Percentiles rank a stretch among this genome's conserved stretches.
Evolutionary conservation across 139 green algal genomes (phyloP).

Genomic region (Chlamydomonas sp.): DNA sequence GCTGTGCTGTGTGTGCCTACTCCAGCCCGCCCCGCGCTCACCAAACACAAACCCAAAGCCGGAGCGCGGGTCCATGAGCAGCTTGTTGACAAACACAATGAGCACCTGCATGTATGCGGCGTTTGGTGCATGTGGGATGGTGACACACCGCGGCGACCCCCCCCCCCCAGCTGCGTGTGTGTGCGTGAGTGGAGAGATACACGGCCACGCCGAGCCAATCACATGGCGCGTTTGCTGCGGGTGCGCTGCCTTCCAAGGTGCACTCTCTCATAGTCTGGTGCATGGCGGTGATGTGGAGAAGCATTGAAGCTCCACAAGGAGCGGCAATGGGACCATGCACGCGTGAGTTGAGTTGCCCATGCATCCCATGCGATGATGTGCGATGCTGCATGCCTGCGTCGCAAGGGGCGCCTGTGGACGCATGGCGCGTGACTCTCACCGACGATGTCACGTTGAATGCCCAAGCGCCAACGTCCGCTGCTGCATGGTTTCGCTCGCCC

Average conservation of each 20-base stretch:
- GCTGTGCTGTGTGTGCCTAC: background rate
- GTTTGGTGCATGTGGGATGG: background rate
- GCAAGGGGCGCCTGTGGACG: background rate
- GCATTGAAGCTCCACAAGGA: background rate
- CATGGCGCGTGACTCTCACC: background rate
- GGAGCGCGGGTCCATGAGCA: slow-evolving; percentile 47
- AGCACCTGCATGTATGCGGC: slow-evolving; percentile 27
- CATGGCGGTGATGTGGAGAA: background rate
- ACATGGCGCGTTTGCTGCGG: background rate
- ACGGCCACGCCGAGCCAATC: too few relatives aligned
- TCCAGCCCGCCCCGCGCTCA: slow-evolving; percentile 21
- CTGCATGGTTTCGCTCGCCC: too few relatives aligned
- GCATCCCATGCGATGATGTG: background rate
- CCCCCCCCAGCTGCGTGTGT: background rate
- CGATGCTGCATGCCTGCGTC: too few relatives aligned
- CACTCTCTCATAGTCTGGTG: background rate
- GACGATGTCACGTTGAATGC: slow-evolving; percentile 14
- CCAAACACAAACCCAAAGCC: slow-evolving; percentile 56
- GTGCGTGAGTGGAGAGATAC: too few relatives aligned
- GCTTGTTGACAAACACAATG: slow-evolving; percentile 62
- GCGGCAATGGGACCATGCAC: background rate
- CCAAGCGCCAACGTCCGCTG: slow-evolving; percentile 5
- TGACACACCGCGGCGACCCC: background rate
- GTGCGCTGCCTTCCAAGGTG: background rate
- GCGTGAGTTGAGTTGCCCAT: background rate